Percentiles rank a stretch among this genome's conserved stretches.
phyloP scores from a whole-genome alignment of 179 eudicot genomes.

The Heliamphora pulchella region DNA sequence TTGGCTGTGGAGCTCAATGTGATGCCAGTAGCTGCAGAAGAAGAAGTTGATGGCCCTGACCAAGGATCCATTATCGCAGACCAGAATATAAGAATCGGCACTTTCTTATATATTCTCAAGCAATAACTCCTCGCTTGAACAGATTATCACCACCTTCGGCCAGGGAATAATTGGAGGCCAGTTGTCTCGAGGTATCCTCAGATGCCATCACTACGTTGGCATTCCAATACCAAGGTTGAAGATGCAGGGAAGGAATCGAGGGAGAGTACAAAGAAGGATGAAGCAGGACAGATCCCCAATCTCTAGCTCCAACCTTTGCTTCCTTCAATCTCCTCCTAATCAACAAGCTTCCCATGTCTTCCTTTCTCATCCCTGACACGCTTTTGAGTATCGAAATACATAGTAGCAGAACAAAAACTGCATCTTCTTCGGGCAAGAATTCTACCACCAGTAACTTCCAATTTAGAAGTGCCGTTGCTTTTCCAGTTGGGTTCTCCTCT shows the following conservation, averaged over 20 bases:
- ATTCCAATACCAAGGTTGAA: conserved; percentile 89
- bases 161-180: conserved; percentile 34
- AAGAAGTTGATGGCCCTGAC: too few relatives aligned
- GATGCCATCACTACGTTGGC: conserved; percentile 41
- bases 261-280: conserved; percentile 40
- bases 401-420: conserved; percentile 59
- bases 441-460: conserved; percentile 74
- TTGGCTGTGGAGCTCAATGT: too few relatives aligned
- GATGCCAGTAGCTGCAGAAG: too few relatives aligned
- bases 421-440: conserved; percentile 78
- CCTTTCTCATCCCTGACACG: conserved; percentile 55
- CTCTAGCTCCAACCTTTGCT: conserved; percentile 48
- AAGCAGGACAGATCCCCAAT: conserved; percentile 76
- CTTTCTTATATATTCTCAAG: conserved; percentile 11
- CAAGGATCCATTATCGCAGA: too few relatives aligned
- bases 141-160: conserved; percentile 83
- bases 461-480: conserved; percentile 82
- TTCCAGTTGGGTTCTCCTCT: conserved; percentile 70
- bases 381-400: conserved; percentile 59
- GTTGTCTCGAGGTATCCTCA: conserved; percentile 30
- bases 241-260: conserved; percentile 29
- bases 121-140: conserved; percentile 51
- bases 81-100: too few relatives aligned
- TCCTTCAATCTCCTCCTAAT: conserved; percentile 64
- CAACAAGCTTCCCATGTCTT: conserved; percentile 63